phyloP scores from a whole-genome alignment of 805 yeast species.

The Metschnikowia picachoensis region DNA sequence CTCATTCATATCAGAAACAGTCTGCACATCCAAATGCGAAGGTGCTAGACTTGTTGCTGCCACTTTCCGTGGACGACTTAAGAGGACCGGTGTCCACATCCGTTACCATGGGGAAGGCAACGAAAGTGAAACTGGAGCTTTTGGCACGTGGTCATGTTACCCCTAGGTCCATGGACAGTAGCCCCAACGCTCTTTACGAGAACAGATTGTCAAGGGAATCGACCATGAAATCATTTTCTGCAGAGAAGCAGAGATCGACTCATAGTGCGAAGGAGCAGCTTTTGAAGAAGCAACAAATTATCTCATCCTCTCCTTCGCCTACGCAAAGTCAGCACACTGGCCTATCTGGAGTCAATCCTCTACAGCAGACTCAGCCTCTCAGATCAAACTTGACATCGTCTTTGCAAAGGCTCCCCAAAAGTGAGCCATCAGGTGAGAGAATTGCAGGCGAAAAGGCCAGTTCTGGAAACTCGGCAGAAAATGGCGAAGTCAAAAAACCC shows the following conservation, averaged over 20 bases:
- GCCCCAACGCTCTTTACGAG: slow-evolving; percentile 2
- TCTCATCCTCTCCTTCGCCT: neutral
- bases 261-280: no score
- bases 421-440: neutral
- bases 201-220: no score
- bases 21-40: slow-evolving; percentile 11
- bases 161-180: slow-evolving; percentile 31
- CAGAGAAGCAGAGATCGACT: no score
- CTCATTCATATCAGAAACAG: neutral
- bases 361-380: slow-evolving; percentile 4
- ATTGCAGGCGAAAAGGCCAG: neutral
- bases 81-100: slow-evolving; percentile 19
- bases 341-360: neutral
- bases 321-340: neutral
- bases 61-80: slow-evolving; percentile 36
- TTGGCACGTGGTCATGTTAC: slow-evolving; percentile 18
- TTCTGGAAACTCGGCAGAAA: neutral
- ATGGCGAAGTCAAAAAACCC: slow-evolving; percentile 6
- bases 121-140: slow-evolving; percentile 2
- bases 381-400: slow-evolving; percentile 17
- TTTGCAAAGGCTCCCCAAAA: slow-evolving; percentile 5
- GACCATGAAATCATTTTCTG: no score
- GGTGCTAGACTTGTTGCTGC: slow-evolving; percentile 38
- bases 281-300: neutral
- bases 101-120: slow-evolving; percentile 7